Evolutionary conservation across 2,329 filamentous ascomycete genomes (phyloP).

Genomic region (Aspergillus sp.): DNA sequence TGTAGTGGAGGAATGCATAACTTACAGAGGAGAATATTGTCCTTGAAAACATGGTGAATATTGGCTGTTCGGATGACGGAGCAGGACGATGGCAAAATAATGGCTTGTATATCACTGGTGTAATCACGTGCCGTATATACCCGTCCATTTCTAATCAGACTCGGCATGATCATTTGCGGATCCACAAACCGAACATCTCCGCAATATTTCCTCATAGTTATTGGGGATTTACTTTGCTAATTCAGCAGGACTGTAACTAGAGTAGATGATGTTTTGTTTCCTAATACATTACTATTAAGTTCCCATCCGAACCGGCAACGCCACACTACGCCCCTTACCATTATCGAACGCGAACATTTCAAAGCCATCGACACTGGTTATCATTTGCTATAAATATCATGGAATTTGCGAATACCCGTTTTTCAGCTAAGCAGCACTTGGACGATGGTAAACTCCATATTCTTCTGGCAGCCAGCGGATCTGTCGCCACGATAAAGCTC

Average conservation of each 20-base stretch:
- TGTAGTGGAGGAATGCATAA: not conserved
- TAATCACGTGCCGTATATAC: slow-evolving; percentile 4
- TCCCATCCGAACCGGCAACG: no score
- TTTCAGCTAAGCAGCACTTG: slow-evolving; percentile 19
- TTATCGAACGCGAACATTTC: no score
- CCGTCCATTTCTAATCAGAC: not conserved
- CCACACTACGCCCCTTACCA: not conserved
- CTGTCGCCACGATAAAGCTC: slow-evolving; percentile 87
- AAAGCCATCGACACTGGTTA: no score
- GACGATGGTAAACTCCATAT: slow-evolving; percentile 30
- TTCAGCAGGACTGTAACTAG: not conserved
- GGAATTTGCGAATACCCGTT: slow-evolving; percentile 3
- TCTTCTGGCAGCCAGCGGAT: slow-evolving; percentile 65
- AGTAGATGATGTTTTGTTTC: not conserved
- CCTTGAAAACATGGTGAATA: slow-evolving; percentile 30
- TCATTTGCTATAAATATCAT: not conserved
- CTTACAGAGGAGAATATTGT: slow-evolving; percentile 22
- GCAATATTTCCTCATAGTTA: not conserved
- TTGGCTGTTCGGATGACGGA: not conserved
- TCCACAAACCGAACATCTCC: not conserved
- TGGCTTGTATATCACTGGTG: not conserved
- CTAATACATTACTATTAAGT: not conserved
- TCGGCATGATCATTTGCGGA: no score
- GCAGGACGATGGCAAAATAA: not conserved
- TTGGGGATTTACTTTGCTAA: not conserved